A percentile compares a stretch with the other conserved stretches of the same genome.
Conservation (phyloP, 768 basidiomycete genomes). For the Collybiopsis confluens region DNA sequence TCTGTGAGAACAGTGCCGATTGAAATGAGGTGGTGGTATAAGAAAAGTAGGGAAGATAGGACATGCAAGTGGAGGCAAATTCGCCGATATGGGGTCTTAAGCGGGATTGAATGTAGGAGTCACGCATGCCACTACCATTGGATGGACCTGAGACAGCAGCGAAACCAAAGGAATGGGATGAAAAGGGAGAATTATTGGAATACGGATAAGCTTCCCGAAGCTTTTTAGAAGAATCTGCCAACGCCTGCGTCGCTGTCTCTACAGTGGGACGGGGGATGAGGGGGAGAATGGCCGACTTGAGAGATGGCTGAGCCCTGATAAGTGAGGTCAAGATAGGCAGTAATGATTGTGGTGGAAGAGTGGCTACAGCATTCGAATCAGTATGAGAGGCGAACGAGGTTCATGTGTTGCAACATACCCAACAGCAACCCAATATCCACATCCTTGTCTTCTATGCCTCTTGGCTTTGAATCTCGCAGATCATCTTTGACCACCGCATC, state of each 20-base stretch:
- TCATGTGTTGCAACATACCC: conserved; percentile 41
- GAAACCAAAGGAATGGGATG: conserved; percentile 19
- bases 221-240: conserved; percentile 65
- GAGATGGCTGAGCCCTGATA: conserved; percentile 59
- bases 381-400: conserved; percentile 4
- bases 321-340: conserved; percentile 70
- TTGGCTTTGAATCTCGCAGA: conserved; percentile 45
- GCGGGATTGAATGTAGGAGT: conserved; percentile 73
- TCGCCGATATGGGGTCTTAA: conserved; percentile 72
- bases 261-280: conserved; percentile 84
- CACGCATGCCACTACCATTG: conserved; percentile 62
- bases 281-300: conserved; percentile 69
- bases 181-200: conserved; percentile 44
- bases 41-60: conserved; percentile 85
- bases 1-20: conserved; percentile 49
- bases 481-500: conserved; percentile 35
- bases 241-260: conserved; percentile 65
- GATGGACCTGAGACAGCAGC: conserved; percentile 13
- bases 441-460: conserved; percentile 46
- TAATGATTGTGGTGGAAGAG: conserved; percentile 72
- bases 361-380: conserved; percentile 45
- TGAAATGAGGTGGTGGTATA: conserved; percentile 32
- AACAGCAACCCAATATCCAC: conserved; percentile 78
- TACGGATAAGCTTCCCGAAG: conserved; percentile 83
- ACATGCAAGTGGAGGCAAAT: conserved; percentile 71